Evolutionary conservation across 148 eudicot species (phyloP), one percentile per base, ranked within the genome.

Genomic region (Silene latifolia): DNA sequence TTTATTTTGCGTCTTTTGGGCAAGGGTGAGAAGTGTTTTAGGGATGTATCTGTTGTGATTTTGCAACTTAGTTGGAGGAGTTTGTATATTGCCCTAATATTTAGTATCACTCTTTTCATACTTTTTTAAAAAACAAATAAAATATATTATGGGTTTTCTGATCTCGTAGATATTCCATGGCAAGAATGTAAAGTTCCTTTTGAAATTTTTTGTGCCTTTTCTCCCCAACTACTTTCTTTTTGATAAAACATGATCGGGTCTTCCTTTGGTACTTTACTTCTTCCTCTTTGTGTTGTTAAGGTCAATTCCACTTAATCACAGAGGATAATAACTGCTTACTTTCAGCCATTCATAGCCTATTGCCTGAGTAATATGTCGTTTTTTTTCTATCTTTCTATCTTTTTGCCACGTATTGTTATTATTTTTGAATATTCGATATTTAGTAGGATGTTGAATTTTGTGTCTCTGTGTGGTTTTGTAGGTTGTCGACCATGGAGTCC

Each of bases 401-500:
- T 5, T 39, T 39, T 39, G 9, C 44, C 9, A 39, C 5, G 35
- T 2, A 39, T 39, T 39, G 6, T 7, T 39, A 7, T 39, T 60
- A 60, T 73, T 56, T 23, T 47, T 9, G 8, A 12, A 0, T 47
- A 47, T 12, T 15, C n/a, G 57, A 58, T 10, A 63, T 57, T 57
- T 12, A 60, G 27, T 19, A 10, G 17, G 12, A 15, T 19, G 6
- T 51, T 63, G 32, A 80, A 56, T 76, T 46, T 32, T 48, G 44
- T 39, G 35, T 32, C 35, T 10, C 53, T 60, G 63, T 74, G 14
- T 77, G 42, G 19, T 18, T 57, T 79, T 82, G 78, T 89, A 93
- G 97, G 90, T 75, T 0, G 97, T 93, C 46, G 97, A 93, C 71
- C 88, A 89, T 47, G 98, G 98, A 14, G 84, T 93, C 76, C 86